Percentiles rank a stretch among this genome's conserved stretches.
Conservation (phyloP, 345 rosid genomes). For the Trapa bicornis region DNA sequence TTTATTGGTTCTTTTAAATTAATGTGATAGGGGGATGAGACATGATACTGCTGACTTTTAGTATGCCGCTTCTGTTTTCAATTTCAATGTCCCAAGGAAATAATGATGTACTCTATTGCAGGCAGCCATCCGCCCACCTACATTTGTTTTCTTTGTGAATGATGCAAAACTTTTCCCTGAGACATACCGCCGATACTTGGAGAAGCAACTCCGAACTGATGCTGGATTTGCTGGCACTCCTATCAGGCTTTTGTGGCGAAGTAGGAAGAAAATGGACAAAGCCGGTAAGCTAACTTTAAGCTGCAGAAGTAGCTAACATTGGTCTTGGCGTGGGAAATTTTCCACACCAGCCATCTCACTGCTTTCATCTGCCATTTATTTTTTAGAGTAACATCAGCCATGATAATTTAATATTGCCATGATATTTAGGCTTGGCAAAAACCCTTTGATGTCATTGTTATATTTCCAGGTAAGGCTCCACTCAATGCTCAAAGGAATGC, state of each 20-base stretch:
- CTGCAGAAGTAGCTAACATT: not conserved
- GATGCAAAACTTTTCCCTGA: constrained; percentile 83
- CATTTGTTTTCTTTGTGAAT: constrained; percentile 89
- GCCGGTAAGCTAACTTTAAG: constrained; percentile 11
- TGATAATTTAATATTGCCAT: not conserved
- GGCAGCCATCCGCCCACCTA: constrained; percentile 97
- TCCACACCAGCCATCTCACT: not conserved
- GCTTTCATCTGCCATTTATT: not conserved
- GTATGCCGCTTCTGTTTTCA: not conserved
- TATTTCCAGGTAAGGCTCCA: constrained; percentile 10
- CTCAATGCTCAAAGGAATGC: constrained; percentile 3
- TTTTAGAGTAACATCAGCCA: not conserved
- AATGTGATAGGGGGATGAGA: not conserved
- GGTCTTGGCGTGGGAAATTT: not conserved
- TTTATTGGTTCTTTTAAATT: not conserved
- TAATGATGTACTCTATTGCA: constrained; percentile 17
- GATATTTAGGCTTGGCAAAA: not conserved
- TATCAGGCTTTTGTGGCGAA: constrained; percentile 86
- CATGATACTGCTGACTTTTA: not conserved
- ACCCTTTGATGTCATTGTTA: not conserved
- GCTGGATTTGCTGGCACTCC: constrained; percentile 88
- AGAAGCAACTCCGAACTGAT: constrained; percentile 78
- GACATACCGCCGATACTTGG: constrained; percentile 84
- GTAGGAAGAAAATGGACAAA: constrained; percentile 64
- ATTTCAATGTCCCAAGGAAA: not conserved